Evolutionary conservation across 192 early-diverging fungal species (phyloP).

Genomic region (Gaertneriomyces semiglobifer): DNA sequence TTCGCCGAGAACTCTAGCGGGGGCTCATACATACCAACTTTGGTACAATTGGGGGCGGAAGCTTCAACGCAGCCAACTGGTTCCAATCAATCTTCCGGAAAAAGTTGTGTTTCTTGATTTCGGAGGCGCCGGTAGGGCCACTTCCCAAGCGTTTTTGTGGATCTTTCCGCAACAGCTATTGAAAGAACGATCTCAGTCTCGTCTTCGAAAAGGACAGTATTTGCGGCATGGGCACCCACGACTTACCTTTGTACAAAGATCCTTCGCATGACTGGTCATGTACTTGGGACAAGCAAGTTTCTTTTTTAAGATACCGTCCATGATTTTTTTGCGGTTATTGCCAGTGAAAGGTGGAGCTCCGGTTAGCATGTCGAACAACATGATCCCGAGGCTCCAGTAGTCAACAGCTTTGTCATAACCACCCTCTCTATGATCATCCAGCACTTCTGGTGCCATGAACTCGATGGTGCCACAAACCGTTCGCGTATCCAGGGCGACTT

Average conservation of each 20-base stretch:
- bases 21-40: constrained; percentile 43
- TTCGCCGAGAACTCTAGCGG: background rate
- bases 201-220: background rate
- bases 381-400: constrained; percentile 87
- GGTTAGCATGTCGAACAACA: constrained; percentile 90
- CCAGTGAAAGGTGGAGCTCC: constrained; percentile 73
- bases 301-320: constrained; percentile 79
- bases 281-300: constrained; percentile 78
- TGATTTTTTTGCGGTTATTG: constrained; percentile 73
- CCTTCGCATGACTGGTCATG: constrained; percentile 72
- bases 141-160: constrained; percentile 57
- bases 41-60: constrained; percentile 40
- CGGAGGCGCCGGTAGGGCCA: constrained; percentile 33
- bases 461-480: constrained; percentile 76
- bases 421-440: constrained; percentile 25
- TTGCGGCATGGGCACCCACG: background rate
- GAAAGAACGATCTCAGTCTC: background rate
- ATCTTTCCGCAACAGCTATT: constrained; percentile 56
- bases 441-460: constrained; percentile 67
- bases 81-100: constrained; percentile 65
- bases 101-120: constrained; percentile 64
- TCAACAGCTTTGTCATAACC: constrained; percentile 64
- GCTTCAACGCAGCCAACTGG: constrained; percentile 28
- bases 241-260: constrained; percentile 62
- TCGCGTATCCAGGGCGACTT: constrained; percentile 59